Conservation (phyloP, 2,329 filamentous ascomycete species). For the Orbilia javanica region DNA sequence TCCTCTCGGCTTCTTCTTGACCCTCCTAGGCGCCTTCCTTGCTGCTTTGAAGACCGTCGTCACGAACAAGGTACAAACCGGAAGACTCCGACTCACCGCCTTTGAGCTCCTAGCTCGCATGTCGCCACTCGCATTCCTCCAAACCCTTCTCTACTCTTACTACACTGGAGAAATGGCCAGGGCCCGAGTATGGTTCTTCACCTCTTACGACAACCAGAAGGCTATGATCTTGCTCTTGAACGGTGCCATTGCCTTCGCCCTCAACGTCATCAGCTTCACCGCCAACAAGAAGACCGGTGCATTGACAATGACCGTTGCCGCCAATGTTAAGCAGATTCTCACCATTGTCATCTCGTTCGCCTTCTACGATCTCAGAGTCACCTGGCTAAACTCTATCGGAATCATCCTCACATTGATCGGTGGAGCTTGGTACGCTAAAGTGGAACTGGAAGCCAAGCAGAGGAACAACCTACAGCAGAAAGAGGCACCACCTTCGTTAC, state of each 20-base stretch:
- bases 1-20: constrained; percentile 71
- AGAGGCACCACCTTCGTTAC: constrained; percentile 43
- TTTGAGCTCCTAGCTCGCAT: constrained; percentile 74
- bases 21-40: constrained; percentile 70
- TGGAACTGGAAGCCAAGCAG: constrained; percentile 66
- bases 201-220: constrained; percentile 55
- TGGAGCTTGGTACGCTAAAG: constrained; percentile 72
- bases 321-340: constrained; percentile 72
- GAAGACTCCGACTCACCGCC: constrained; percentile 71
- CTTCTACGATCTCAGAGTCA: constrained; percentile 70
- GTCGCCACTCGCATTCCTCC: constrained; percentile 75
- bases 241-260: constrained; percentile 70
- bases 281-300: constrained; percentile 73
- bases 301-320: constrained; percentile 73
- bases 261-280: constrained; percentile 72
- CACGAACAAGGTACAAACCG: constrained; percentile 76
- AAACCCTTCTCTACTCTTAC: constrained; percentile 74
- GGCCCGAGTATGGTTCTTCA: constrained; percentile 55
- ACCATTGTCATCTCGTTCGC: constrained; percentile 71
- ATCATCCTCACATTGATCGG: constrained; percentile 69
- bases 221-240: constrained; percentile 68
- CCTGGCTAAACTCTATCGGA: constrained; percentile 71
- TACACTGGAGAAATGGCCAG: constrained; percentile 73
- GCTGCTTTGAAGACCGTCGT: constrained; percentile 74
- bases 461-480: constrained; percentile 45